Percentiles rank a stretch among this genome's conserved stretches.
Conservation (phyloP, 805 yeast genomes). For the Candida ficus region DNA sequence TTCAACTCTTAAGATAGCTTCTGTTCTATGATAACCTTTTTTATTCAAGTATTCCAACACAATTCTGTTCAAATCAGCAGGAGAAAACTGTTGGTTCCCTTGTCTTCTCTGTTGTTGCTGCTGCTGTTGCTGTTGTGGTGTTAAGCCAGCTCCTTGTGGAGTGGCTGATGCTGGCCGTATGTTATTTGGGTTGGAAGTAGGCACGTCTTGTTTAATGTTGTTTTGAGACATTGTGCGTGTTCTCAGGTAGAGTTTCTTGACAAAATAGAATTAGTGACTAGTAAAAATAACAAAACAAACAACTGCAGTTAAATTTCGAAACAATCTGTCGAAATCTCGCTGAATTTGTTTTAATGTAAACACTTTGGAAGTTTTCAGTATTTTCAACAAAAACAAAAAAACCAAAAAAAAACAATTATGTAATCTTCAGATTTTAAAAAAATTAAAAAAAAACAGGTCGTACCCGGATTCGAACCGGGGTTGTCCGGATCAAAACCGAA, state of each 20-base stretch:
- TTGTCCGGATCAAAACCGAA: conserved; percentile 60
- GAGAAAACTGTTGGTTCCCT: conserved; percentile 47
- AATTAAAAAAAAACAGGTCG: conserved; percentile 47
- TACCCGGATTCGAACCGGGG: conserved; percentile 88
- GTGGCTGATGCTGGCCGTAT: conserved; percentile 6
- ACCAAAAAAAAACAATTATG: background rate
- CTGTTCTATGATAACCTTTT: conserved; percentile 92
- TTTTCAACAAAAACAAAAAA: background rate
- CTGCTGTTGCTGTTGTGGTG: conserved; percentile 5
- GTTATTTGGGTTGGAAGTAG: background rate
- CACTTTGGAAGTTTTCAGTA: no score
- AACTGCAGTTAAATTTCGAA: no score
- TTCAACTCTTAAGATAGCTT: conserved; percentile 89
- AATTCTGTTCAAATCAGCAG: conserved; percentile 85
- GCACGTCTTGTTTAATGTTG: conserved; percentile 5
- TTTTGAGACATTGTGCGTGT: conserved; percentile 6
- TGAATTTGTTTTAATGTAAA: no score
- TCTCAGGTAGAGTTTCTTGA: no score
- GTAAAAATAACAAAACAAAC: background rate
- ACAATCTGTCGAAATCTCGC: no score
- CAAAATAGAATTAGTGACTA: no score
- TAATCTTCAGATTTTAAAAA: background rate
- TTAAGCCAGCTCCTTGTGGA: background rate
- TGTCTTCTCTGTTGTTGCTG: conserved; percentile 19
- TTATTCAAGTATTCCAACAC: conserved; percentile 90